Evolutionary conservation across 805 yeast species (phyloP).

Genomic region (Candida ortonii): DNA sequence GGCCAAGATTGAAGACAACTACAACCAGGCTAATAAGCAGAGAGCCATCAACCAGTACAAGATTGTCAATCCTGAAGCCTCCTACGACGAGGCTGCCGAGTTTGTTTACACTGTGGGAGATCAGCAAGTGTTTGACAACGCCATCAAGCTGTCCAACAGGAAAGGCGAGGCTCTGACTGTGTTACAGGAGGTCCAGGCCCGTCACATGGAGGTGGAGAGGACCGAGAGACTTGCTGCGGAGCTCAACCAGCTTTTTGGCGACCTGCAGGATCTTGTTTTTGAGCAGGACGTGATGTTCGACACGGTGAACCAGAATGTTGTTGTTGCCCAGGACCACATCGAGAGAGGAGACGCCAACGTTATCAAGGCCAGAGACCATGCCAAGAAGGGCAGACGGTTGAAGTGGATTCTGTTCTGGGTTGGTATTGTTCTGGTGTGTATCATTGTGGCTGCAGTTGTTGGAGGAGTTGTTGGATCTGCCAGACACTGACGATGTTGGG

Average conservation of each 20-base stretch:
- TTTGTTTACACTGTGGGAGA: conserved; percentile 83
- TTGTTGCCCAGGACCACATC: conserved; percentile 81
- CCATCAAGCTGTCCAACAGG: conserved; percentile 79
- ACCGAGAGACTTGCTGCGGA: conserved; percentile 95
- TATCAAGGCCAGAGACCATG: conserved; percentile 81
- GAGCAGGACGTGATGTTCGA: conserved; percentile 90
- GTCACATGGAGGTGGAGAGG: conserved; percentile 92
- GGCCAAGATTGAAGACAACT: conserved; percentile 81
- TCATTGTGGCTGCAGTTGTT: conserved; percentile 68
- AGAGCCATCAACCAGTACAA: conserved; percentile 92
- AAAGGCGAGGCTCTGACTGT: conserved; percentile 95
- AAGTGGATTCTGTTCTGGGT: conserved; percentile 81
- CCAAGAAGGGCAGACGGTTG: conserved; percentile 87
- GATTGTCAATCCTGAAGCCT: conserved; percentile 83
- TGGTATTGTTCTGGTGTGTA: conserved; percentile 52
- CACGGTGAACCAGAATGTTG: conserved; percentile 77
- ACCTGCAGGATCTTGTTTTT: conserved; percentile 93
- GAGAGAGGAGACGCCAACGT: conserved; percentile 95
- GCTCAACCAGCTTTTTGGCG: conserved; percentile 89
- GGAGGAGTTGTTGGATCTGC: conserved; percentile 45
- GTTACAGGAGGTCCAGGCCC: conserved; percentile 88
- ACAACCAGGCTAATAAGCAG: conserved; percentile 76
- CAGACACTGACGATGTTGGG: conserved; percentile 24
- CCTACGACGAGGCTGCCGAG: conserved; percentile 77
- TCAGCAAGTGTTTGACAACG: conserved; percentile 93